phyloP scores from a whole-genome alignment of 805 yeast genomes.

The Candida xyloterini region DNA sequence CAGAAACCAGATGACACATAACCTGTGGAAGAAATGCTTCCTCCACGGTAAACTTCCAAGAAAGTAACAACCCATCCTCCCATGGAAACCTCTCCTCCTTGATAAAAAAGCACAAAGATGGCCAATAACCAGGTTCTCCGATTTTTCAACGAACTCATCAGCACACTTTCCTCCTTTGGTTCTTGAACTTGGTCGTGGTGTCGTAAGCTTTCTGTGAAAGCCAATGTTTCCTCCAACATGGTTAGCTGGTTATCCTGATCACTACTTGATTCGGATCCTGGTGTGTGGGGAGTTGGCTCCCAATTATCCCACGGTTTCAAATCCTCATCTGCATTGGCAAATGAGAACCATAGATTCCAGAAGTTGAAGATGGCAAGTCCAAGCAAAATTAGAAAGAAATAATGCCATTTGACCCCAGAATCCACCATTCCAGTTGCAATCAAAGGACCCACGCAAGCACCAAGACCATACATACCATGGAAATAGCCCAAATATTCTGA shows the following conservation, averaged over 20 bases:
- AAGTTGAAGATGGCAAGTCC: constrained; percentile 37
- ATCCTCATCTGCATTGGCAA: constrained; percentile 48
- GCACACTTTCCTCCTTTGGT: constrained; percentile 29
- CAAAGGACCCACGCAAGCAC: constrained; percentile 69
- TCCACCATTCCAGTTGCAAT: constrained; percentile 54
- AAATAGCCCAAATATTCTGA: constrained; percentile 57
- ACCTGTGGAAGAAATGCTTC: constrained; percentile 47
- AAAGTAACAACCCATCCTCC: constrained; percentile 74
- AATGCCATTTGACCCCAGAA: constrained; percentile 51
- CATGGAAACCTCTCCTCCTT: constrained; percentile 66
- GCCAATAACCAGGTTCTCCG: constrained; percentile 48
- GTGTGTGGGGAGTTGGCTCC: constrained; percentile 18
- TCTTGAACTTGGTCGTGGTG: constrained; percentile 13
- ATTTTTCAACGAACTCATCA: constrained; percentile 39
- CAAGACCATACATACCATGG: constrained; percentile 71
- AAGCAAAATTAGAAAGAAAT: constrained; percentile 47
- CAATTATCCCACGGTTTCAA: constrained; percentile 35
- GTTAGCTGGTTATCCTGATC: constrained; percentile 18
- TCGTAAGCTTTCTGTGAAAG: constrained; percentile 16
- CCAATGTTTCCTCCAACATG: constrained; percentile 20
- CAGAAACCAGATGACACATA: constrained; percentile 69
- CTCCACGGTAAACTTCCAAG: constrained; percentile 51
- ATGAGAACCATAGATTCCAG: constrained; percentile 40
- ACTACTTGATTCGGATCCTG: constrained; percentile 3
- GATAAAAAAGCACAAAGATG: constrained; percentile 54